These are phyloP conservation scores for Aspergillus clavatus DNA, from an alignment of 2,329 filamentous ascomycete species.

Conservation along the genomic window DNA sequence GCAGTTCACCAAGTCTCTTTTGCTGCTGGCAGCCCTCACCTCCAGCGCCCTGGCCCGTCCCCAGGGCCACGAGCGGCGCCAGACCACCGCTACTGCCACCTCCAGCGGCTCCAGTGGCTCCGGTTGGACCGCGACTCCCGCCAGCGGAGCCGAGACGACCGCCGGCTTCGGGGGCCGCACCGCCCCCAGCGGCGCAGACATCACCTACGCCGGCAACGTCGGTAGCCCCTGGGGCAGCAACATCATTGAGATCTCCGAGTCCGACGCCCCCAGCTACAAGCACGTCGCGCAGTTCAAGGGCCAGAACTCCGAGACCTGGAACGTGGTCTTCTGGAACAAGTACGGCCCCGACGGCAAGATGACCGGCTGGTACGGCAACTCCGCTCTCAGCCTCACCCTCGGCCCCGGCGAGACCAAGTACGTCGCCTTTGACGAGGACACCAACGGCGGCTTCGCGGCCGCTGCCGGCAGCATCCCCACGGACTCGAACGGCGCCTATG, in stretches of 20 bases:
- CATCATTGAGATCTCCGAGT: conserved; percentile 32
- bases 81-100: conserved; percentile 4
- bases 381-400: conserved; percentile 30
- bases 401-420: conserved; percentile 29
- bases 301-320: conserved; percentile 28
- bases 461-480: conserved; percentile 25
- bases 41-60: conserved; percentile 21
- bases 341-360: conserved; percentile 31
- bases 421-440: conserved; percentile 37
- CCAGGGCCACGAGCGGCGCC: conserved; percentile 16
- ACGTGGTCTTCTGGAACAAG: conserved; percentile 39
- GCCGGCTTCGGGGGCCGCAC: conserved; percentile 31
- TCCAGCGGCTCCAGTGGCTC: conserved; percentile 6
- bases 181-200: conserved; percentile 14
- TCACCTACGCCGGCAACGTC: conserved; percentile 33
- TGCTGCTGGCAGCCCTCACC: conserved; percentile 30
- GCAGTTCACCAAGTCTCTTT: conserved; percentile 27
- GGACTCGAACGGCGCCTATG: conserved; percentile 28
- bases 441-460: conserved; percentile 36
- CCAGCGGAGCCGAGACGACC: conserved; percentile 17
- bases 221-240: conserved; percentile 40
- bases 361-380: conserved; percentile 35
- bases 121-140: conserved; percentile 21
- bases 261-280: conserved; percentile 30
- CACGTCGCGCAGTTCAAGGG: conserved; percentile 35